Percentiles rank a stretch among this genome's conserved stretches.
Evolutionary conservation across 352 stramenopile species (phyloP).

Genomic region (Phytopythium ostracodes): DNA sequence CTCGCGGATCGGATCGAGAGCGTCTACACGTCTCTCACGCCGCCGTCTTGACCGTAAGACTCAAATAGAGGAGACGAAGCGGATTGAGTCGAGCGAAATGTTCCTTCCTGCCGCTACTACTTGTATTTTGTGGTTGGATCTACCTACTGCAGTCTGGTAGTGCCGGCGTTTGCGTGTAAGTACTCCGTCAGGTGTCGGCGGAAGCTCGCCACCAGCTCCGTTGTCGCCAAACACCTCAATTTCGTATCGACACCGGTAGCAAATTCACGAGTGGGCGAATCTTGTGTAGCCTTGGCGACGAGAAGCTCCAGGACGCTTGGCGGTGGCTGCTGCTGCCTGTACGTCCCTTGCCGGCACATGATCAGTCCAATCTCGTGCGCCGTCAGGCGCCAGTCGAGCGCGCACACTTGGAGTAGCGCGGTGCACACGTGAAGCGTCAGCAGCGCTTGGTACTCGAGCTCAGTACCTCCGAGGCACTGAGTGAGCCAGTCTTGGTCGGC

Average conservation of each 20-base stretch:
- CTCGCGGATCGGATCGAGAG: slow-evolving; percentile 56
- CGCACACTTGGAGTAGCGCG: slow-evolving; percentile 43
- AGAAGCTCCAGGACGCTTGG: slow-evolving; percentile 39
- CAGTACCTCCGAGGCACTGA: slow-evolving; percentile 14
- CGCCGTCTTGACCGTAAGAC: not conserved
- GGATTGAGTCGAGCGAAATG: not conserved
- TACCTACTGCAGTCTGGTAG: not conserved
- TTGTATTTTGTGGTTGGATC: not conserved
- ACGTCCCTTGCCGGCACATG: slow-evolving; percentile 43
- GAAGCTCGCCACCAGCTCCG: slow-evolving; percentile 4
- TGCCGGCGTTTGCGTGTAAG: not conserved
- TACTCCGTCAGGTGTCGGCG: slow-evolving; percentile 2
- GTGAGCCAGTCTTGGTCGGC: slow-evolving; percentile 30
- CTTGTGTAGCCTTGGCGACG: slow-evolving; percentile 4
- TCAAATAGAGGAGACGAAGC: too few species aligned
- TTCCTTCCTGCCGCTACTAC: not conserved
- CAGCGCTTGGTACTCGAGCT: slow-evolving; percentile 34
- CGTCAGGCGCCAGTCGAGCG: slow-evolving; percentile 35
- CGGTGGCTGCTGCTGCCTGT: slow-evolving; percentile 19
- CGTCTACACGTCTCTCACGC: slow-evolving; percentile 19
- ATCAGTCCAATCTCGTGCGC: slow-evolving; percentile 48
- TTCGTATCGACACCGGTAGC: not conserved
- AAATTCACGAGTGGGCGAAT: not conserved
- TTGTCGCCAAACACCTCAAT: not conserved
- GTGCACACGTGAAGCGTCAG: slow-evolving; percentile 54